Evolutionary conservation across 495 filamentous ascomycete species (phyloP).

Genomic region (Cercophora sp.): DNA sequence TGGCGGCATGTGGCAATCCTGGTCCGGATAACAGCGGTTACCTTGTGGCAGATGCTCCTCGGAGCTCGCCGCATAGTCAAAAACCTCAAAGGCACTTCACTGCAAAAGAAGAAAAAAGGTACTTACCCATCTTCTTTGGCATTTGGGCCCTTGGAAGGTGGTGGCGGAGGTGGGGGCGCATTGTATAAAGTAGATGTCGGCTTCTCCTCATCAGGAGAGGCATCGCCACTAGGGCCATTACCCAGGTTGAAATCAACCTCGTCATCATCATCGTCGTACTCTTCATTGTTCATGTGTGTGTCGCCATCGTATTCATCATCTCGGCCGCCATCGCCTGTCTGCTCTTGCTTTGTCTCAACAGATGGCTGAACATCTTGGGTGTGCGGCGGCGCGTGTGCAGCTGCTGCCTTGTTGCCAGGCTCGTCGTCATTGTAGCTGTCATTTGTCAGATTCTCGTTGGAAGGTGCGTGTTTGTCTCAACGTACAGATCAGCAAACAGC

Average conservation of each 20-base stretch:
- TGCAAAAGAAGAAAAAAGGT: constrained; percentile 26
- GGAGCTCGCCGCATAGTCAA: no score
- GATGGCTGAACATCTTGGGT: constrained; percentile 24
- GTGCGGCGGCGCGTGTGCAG: constrained; percentile 31
- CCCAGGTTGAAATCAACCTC: constrained; percentile 57
- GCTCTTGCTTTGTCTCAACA: constrained; percentile 47
- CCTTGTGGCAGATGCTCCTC: no score
- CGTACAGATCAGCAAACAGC: constrained; percentile 97
- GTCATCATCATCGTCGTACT: constrained; percentile 64
- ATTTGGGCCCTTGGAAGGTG: constrained; percentile 49
- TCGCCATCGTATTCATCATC: constrained; percentile 37
- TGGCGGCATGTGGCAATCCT: no score
- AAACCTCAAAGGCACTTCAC: constrained; percentile 15
- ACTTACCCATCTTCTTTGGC: constrained; percentile 99
- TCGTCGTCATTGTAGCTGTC: constrained; percentile 86
- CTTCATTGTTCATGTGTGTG: constrained; percentile 45
- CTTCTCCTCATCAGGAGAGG: constrained; percentile 32
- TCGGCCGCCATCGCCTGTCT: constrained; percentile 33
- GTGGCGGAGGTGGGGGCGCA: constrained; percentile 15
- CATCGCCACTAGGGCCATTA: constrained; percentile 36
- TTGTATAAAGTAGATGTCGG: constrained; percentile 20
- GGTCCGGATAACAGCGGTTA: neutral
- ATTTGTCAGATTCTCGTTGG: constrained; percentile 15
- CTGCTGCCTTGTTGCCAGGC: constrained; percentile 39
- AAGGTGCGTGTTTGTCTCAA: constrained; percentile 10